phyloP scores from a whole-genome alignment of 2,329 filamentous ascomycete species.

The Aureobasidium namibiae region DNA sequence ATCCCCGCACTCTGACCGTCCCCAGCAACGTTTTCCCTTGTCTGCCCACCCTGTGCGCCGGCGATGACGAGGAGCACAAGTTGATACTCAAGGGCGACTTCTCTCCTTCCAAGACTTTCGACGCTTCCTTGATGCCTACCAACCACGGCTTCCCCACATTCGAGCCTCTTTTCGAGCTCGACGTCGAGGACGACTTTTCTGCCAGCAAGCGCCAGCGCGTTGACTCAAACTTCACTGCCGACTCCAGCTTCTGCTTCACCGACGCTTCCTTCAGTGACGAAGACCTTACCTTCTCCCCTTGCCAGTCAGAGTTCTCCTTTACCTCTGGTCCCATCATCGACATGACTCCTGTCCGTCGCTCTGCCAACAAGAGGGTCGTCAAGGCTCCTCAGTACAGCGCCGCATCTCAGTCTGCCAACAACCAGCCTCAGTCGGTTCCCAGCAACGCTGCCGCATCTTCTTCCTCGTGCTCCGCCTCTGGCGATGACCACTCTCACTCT shows the following conservation, averaged over 20 bases:
- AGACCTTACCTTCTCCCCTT: slow-evolving; percentile 33
- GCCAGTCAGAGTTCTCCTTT: slow-evolving; percentile 17
- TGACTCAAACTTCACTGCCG: slow-evolving; percentile 47
- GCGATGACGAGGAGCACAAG: slow-evolving; percentile 36
- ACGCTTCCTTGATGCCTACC: slow-evolving; percentile 31
- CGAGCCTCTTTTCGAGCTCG: slow-evolving; percentile 80
- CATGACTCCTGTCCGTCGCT: slow-evolving; percentile 12
- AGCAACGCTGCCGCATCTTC: slow-evolving; percentile 19
- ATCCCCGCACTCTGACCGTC: slow-evolving; percentile 82
- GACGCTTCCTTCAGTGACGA: slow-evolving; percentile 71
- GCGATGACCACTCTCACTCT: slow-evolving; percentile 20
- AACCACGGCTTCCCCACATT: slow-evolving; percentile 60
- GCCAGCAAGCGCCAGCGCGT: slow-evolving; percentile 66
- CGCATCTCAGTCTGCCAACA: slow-evolving; percentile 35
- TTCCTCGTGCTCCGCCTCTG: background rate
- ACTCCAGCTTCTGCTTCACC: slow-evolving; percentile 64
- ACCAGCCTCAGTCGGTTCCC: slow-evolving; percentile 24
- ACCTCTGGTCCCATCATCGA: slow-evolving; percentile 10
- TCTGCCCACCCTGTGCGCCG: slow-evolving; percentile 53
- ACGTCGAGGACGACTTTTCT: slow-evolving; percentile 79
- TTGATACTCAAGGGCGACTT: slow-evolving; percentile 41
- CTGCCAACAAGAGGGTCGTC: slow-evolving; percentile 19
- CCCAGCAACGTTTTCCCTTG: slow-evolving; percentile 50
- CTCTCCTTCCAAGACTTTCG: slow-evolving; percentile 18
- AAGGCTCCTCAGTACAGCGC: slow-evolving; percentile 35